Evolutionary conservation across 1,139 yeast genomes (phyloP), one percentile per base, ranked within the genome.

Genomic region (Nadsonia starkeyi-henricii): DNA sequence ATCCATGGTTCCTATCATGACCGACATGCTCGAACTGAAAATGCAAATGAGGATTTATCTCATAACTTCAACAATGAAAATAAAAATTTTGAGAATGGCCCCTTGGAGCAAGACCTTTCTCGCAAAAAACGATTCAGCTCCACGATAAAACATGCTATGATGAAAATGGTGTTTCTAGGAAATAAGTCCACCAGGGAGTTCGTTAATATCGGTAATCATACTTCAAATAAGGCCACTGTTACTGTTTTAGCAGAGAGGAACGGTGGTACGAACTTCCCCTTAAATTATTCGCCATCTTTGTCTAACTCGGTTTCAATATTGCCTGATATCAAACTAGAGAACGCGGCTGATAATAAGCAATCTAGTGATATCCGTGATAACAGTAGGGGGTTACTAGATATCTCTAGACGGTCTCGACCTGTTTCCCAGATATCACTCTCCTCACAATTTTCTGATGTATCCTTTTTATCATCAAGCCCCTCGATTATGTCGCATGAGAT

Each of bases 371-470:
- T 45, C 45, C 20, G 46, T 39, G 49, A 43, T 46, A 28, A 37
- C 44, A 48, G 19, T 41, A 48, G 39, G 45, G 44, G 48, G 28
- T 46, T 52, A 18, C 50, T 50, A 45, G 42, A 48, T n/a, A n/a
- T 53, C 1, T 50, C 52, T 20, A 43, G 53, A 20, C 63, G 72
- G 48, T 67, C 72, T 3, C 66, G 91, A 48, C 88, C 89, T 1
- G 70, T 78, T 3, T 81, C 89, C 0, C 75, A 80, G 65, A 65
- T 81, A 2, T 81, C 89, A 0, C 85, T 79, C 56, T 68, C 74
- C 37, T 77, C 83, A 49, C 76, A 73, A 47, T 58, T 74, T 42
- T 78, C 84, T 47, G 83, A 79, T 55, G 69, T 75, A 54, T 75
- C 79, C 1, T 41, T 28, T 13, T 41, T 47, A 8, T 47, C 49